Percentiles rank a stretch among this genome's conserved stretches.
Evolutionary conservation across 2,329 filamentous ascomycete species (phyloP).

Genomic region (Calonectria henricotiae): DNA sequence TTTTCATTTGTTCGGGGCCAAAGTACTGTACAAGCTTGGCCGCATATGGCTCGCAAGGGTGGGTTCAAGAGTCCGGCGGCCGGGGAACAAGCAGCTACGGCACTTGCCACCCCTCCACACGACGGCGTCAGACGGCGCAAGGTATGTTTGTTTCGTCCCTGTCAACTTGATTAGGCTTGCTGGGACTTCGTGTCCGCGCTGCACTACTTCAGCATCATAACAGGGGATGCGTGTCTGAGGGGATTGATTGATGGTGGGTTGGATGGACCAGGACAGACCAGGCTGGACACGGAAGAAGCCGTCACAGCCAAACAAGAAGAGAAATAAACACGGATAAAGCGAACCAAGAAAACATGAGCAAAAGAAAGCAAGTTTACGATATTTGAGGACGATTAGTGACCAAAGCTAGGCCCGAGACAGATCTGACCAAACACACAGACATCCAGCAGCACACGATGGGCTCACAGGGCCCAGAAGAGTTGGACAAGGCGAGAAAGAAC

Average conservation of each 20-base stretch:
- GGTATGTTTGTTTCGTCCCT: constrained; percentile 24
- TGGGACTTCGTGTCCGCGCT: not conserved
- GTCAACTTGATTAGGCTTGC: not conserved
- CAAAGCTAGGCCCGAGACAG: constrained; percentile 22
- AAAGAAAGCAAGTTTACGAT: not conserved
- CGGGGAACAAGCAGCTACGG: constrained; percentile 15
- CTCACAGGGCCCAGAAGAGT: constrained; percentile 1
- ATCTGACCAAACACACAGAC: constrained; percentile 17
- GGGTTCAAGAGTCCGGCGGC: constrained; percentile 17
- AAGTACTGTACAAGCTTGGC: not conserved
- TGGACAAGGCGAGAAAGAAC: constrained; percentile 21
- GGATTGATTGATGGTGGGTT: not conserved
- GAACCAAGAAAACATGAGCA: not conserved
- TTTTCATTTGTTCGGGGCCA: not conserved
- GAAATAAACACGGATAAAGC: not conserved
- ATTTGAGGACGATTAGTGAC: constrained; percentile 13
- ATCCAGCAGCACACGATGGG: not conserved
- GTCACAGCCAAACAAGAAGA: not conserved
- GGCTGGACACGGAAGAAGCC: constrained; percentile 11
- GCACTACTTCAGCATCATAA: not conserved
- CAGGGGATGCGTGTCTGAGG: constrained; percentile 3
- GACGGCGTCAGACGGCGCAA: constrained; percentile 26
- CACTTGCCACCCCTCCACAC: constrained; percentile 19
- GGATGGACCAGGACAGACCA: constrained; percentile 9
- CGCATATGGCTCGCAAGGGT: not conserved